Evolutionary conservation across 495 filamentous ascomycete genomes (phyloP), one percentile per base, ranked within the genome.

Genomic region (Parathielavia appendiculata): DNA sequence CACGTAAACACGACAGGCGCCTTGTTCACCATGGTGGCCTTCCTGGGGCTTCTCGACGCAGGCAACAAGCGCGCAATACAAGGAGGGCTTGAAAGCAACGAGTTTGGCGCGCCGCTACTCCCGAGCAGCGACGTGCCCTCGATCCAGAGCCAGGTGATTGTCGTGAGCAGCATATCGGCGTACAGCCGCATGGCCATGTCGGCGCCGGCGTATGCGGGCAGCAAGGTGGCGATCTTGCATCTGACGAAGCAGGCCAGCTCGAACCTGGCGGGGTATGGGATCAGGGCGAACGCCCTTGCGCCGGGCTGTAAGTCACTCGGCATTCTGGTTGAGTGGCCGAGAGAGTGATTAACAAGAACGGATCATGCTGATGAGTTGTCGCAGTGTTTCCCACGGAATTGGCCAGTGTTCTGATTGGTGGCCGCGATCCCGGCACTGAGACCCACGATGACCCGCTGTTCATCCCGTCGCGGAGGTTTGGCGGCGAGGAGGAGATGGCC

Each of bases 11-110:
- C 80, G 1, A 81, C 83, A 0, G 83, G 77, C 0, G 76, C 81
- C 0, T 85, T 81, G 60, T 86, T 81, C 63, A 85, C 82, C 6
- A 76, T 82, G 5, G 66, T 85, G 0, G 84, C 85, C 0, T 88
- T 89, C 59, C 58, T 88, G 32, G 78, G 79, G 3, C 69, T 89
- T n/a, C 75, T 89, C 7, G 81, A 85, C n/a, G 75, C 72, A 10
- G 84, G 83, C 7, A 88, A 88, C 65, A 76, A 79, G 68, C 54
- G 58, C 0, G 71, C 75, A 26, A 67, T 84, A 6, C 26, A 30
- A 6, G 59, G 53, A 78, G 30, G 48, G 68, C 8, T 30, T 30
- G 6, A 6, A 3, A 30, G 26, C 6, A 30, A 2, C 26, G 26
- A 30, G 26, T 73, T 75, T 22, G 72, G 71, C 7, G 14, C 1